Conservation (phyloP, 306 rosid genomes). For the Trifolium pratense region DNA sequence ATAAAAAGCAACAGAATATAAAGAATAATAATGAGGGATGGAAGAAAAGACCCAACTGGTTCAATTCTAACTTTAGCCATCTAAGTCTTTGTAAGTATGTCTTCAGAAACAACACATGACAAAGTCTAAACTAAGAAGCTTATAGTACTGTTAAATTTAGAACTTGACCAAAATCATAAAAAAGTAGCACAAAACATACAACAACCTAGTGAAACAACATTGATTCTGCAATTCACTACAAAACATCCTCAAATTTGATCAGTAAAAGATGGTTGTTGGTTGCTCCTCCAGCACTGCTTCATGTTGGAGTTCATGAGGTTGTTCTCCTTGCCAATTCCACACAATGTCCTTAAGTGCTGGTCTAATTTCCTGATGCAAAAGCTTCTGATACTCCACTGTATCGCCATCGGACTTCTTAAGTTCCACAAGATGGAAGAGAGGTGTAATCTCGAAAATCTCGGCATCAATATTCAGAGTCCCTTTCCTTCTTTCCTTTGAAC, state of each 20-base stretch:
- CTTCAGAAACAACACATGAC: constrained; percentile 1
- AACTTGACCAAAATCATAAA: not conserved
- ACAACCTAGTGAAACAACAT: constrained; percentile 15
- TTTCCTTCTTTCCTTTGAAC: constrained; percentile 77
- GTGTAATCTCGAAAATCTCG: constrained; percentile 83
- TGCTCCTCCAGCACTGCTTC: constrained; percentile 45
- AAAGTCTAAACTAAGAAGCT: constrained; percentile 19
- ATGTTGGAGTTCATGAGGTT: constrained; percentile 51
- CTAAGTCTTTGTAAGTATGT: not conserved
- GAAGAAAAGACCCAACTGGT: not conserved
- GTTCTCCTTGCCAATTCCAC: constrained; percentile 94
- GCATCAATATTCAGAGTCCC: constrained; percentile 74
- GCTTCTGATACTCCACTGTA: constrained; percentile 74
- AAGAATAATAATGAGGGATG: not conserved
- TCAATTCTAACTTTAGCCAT: constrained; percentile 21
- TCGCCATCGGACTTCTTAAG: constrained; percentile 78
- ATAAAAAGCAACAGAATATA: not conserved
- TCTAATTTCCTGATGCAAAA: constrained; percentile 71
- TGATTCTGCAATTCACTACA: constrained; percentile 8
- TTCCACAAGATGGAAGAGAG: constrained; percentile 76
- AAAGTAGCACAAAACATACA: constrained; percentile 23
- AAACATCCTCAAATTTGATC: constrained; percentile 38
- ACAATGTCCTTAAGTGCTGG: constrained; percentile 88
- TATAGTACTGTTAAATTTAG: constrained; percentile 17
- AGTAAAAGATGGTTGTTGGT: constrained; percentile 45